Percentiles rank a stretch among this genome's conserved stretches.
Conservation (phyloP, 2,329 filamentous ascomycete species). For the Aspergillus awamori region DNA sequence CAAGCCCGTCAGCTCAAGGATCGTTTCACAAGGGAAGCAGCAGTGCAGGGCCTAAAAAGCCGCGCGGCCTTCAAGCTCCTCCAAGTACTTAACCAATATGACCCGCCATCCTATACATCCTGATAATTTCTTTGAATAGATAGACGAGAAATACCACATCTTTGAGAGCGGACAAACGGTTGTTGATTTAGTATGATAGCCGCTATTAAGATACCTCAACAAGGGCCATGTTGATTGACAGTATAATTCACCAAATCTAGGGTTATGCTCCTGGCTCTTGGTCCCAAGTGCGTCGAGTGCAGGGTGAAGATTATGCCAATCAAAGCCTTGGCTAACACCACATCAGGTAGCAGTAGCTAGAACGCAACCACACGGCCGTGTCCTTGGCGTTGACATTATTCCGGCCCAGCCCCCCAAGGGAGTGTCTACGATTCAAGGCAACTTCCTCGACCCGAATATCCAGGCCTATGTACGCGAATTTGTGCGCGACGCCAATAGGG, state of each 20-base stretch:
- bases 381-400: conserved; percentile 92
- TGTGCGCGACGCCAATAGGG: conserved; percentile 65
- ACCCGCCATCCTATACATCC: background rate
- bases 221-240: conserved; percentile 10
- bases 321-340: conserved; percentile 7
- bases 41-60: conserved; percentile 79
- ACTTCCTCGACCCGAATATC: conserved; percentile 79
- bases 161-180: conserved; percentile 83
- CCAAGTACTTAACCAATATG: conserved; percentile 60
- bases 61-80: conserved; percentile 91
- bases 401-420: conserved; percentile 88
- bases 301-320: background rate
- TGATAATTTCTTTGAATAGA: conserved; percentile 51
- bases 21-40: conserved; percentile 71
- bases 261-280: conserved; percentile 61
- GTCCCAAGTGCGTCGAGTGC: conserved; percentile 52
- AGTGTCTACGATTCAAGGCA: conserved; percentile 92
- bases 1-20: conserved; percentile 77
- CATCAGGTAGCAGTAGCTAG: conserved; percentile 77
- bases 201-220: background rate
- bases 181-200: conserved; percentile 71
- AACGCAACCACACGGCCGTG: conserved; percentile 73
- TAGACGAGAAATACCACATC: conserved; percentile 78
- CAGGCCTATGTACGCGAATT: conserved; percentile 76
- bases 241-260: conserved; percentile 25